Evolutionary conservation across 192 early-diverging fungal genomes (phyloP), one percentile per base, ranked within the genome.

Genomic region (Lobosporangium transversale): DNA sequence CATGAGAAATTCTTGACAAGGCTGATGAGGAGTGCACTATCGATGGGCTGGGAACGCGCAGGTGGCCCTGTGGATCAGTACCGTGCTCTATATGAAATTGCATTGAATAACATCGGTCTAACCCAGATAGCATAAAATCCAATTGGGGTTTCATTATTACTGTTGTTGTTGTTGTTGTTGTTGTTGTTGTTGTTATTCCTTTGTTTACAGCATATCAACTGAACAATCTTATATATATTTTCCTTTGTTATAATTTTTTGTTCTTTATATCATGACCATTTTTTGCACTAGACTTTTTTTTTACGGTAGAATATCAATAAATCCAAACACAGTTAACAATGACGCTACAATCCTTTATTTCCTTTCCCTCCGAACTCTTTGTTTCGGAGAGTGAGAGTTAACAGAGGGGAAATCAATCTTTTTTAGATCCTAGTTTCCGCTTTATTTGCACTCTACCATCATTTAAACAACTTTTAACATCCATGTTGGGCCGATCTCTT

Each of bases 21-120:
- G 17, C 63, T 87, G 57, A 79, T 85, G 7, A 63, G 52, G 10
- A 79, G 80, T 73, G 84, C 86, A 9, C 40, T 83, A 32, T 61
- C 70, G 3, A 58, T 87, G 60, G 82, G 76, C 17, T 87, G 84
- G 84, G 80, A 86, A 51, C 66, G 84, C 27, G 49, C 61, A 10
- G 64, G 66, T n/a, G 86, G 86, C 23, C 84, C 86, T 47, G 58
- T 83, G 8, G 66, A 83, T 26, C 79, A 85, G 55, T 87, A 87
- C 56, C 64, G 64, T 20, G 79, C 62, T 18, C 56, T 78, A 7
- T 85, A 85, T 57, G 51, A 66, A 21, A 70, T 78, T 35, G 67
- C 79, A 12, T 36, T 80, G 23, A 45, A 49, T 48, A 21, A 49
- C 20, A 76, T 67, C 42, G 73, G 65, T 17, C 61, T 66, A 23